Evolutionary conservation across 2,329 filamentous ascomycete genomes (phyloP), one percentile per base, ranked within the genome.

Genomic region (Conoideocrella luteorostrata): DNA sequence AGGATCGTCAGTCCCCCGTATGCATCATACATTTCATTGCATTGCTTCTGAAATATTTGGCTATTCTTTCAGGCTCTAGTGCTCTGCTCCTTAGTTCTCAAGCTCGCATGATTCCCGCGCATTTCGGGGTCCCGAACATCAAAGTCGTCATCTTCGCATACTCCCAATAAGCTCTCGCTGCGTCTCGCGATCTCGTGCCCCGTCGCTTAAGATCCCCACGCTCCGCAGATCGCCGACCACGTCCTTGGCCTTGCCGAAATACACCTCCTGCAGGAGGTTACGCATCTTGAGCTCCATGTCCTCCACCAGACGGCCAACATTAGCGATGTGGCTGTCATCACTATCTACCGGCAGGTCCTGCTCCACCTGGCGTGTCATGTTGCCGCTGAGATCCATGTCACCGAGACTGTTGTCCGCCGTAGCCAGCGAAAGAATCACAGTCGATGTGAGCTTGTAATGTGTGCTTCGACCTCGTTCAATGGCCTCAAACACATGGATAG

Each of bases 231-330:
- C 91, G 44, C 91, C 93, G 4, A 98, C 91, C 3, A 98, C 89
- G 67, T 98, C 93, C 77, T 95, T 96, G 44, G 93, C 91, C 75
- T 98, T 98, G 62, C 93, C 93, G 68, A 98, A 98, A 71, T 98
- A 98, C 39, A 98, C 93, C 69, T 98, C 93, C 74, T 98, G 91
- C 63, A 98, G 72, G 66, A 97, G 67, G 67, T 98, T 98, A 52
- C 93, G 81, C 93, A 98, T 97, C 77, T 96, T 95, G 63, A 96
- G 80, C 71, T 98, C 93, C 93, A 98, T 97, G 66, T 98, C 93
- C 74, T 98, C 93, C 41, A 98, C 90, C 61, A 98, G 75, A 51
- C 84, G 78, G 46, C 93, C 93, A 48, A 97, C 88, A 67, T 98
- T 98, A 56, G 86, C 87, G 56, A 98, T 93, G 72, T 98, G 93